Evolutionary conservation across 2,329 filamentous ascomycete genomes (phyloP).

Genomic region (Trichoderma citrinoviride): DNA sequence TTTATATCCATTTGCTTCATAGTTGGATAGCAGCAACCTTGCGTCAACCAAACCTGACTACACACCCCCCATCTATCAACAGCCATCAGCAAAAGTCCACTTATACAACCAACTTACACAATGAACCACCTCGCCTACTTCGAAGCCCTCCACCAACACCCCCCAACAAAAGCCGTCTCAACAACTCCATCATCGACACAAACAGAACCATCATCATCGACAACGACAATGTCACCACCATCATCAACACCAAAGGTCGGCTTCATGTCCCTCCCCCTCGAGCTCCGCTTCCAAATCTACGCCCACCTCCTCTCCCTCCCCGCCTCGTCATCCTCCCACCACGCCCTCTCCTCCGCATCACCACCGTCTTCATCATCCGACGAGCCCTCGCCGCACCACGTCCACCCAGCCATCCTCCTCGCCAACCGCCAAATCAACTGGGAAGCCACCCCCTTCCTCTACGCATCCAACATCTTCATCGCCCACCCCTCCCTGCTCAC

Average conservation of each 20-base stretch:
- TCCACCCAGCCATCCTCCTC: slow-evolving; percentile 42
- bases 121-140: background rate
- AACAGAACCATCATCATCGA: background rate
- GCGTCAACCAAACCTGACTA: background rate
- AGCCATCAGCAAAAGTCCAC: background rate
- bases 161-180: background rate
- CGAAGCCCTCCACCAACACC: background rate
- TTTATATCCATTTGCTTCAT: background rate
- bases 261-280: slow-evolving; percentile 44
- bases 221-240: background rate
- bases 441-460: slow-evolving; percentile 44
- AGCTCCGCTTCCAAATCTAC: slow-evolving; percentile 49
- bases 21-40: background rate
- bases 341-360: slow-evolving; percentile 23
- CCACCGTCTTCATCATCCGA: background rate
- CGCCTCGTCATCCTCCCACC: slow-evolving; percentile 26
- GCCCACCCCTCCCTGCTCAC: slow-evolving; percentile 43
- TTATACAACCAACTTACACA: background rate
- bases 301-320: slow-evolving; percentile 41
- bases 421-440: slow-evolving; percentile 41
- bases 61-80: background rate
- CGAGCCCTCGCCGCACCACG: background rate
- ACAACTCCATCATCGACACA: slow-evolving; percentile 5
- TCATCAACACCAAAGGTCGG: slow-evolving; percentile 2
- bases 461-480: slow-evolving; percentile 44